Conservation (phyloP, 2,329 filamentous ascomycete genomes). For the Chaetomium globosum region DNA sequence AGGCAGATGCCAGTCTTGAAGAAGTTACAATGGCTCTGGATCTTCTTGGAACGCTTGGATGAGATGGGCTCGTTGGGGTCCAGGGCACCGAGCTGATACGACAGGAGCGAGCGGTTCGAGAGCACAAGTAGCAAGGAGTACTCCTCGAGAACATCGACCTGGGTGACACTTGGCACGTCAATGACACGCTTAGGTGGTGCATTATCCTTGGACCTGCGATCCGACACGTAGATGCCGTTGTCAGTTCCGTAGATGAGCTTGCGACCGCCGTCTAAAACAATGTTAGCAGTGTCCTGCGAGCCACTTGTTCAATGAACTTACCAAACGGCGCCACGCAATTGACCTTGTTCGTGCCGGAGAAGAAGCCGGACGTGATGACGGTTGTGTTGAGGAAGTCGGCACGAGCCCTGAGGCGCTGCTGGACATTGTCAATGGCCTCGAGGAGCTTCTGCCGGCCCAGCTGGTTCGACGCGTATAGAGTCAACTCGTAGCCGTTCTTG, state of each 20-base stretch:
- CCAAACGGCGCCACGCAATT: slow-evolving; percentile 93
- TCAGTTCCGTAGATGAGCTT: slow-evolving; percentile 96
- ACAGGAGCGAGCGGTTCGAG: slow-evolving; percentile 88
- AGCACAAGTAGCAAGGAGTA: slow-evolving; percentile 89
- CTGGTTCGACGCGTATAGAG: slow-evolving; percentile 82
- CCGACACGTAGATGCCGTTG: slow-evolving; percentile 87
- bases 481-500: slow-evolving; percentile 91
- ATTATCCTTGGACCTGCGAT: slow-evolving; percentile 82
- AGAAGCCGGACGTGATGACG: slow-evolving; percentile 62
- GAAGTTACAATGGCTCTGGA: slow-evolving; percentile 95
- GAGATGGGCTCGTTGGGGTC: slow-evolving; percentile 80
- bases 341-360: slow-evolving; percentile 72
- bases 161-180: slow-evolving; percentile 84
- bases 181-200: slow-evolving; percentile 78
- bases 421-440: slow-evolving; percentile 89
- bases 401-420: slow-evolving; percentile 81
- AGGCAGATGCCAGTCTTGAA: slow-evolving; percentile 97
- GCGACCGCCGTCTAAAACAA: slow-evolving; percentile 76
- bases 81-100: slow-evolving; percentile 83
- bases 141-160: slow-evolving; percentile 94
- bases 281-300: slow-evolving; percentile 29
- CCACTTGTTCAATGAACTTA: slow-evolving; percentile 48
- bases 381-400: slow-evolving; percentile 87
- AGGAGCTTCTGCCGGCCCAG: slow-evolving; percentile 94
- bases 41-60: slow-evolving; percentile 88